Evolutionary conservation across 169 alveolate genomes (phyloP).

Genomic region (Plasmodium berghei): DNA sequence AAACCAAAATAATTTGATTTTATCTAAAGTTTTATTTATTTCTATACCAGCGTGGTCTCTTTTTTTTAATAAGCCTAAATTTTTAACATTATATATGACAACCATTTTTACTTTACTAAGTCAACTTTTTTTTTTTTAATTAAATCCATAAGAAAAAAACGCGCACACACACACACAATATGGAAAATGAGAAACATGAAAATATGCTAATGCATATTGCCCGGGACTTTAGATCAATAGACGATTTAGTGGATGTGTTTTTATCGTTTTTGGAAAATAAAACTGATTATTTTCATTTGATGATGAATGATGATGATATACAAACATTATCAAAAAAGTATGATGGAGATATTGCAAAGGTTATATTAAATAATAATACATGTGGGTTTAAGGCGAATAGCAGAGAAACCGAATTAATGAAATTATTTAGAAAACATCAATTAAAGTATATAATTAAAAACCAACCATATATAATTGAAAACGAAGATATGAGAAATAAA

Average conservation of each 20-base stretch:
- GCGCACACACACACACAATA: neutral
- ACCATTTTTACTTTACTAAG: too few species aligned
- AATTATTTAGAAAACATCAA: constrained; percentile 67
- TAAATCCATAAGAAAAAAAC: too few species aligned
- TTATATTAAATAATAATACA: constrained; percentile 52
- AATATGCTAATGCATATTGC: constrained; percentile 72
- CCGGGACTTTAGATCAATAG: constrained; percentile 55
- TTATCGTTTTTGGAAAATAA: constrained; percentile 54
- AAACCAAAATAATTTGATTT: too few species aligned
- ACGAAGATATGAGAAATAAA: constrained; percentile 61
- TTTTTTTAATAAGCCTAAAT: too few species aligned
- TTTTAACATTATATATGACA: neutral
- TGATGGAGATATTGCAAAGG: constrained; percentile 50
- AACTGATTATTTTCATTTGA: constrained; percentile 66
- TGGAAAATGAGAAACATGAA: constrained; percentile 65
- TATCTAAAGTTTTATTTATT: too few species aligned
- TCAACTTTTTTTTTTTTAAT: too few species aligned
- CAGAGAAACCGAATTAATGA: constrained; percentile 45
- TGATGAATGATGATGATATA: constrained; percentile 63
- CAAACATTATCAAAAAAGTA: constrained; percentile 37
- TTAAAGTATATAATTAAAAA: constrained; percentile 62
- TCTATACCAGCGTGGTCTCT: too few species aligned
- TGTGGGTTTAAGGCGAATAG: constrained; percentile 67
- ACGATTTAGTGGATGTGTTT: constrained; percentile 66
- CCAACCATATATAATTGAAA: constrained; percentile 71